Evolutionary conservation across 768 basidiomycete genomes (phyloP), one percentile per base, ranked within the genome.

Genomic region (Boletus sensibilis): DNA sequence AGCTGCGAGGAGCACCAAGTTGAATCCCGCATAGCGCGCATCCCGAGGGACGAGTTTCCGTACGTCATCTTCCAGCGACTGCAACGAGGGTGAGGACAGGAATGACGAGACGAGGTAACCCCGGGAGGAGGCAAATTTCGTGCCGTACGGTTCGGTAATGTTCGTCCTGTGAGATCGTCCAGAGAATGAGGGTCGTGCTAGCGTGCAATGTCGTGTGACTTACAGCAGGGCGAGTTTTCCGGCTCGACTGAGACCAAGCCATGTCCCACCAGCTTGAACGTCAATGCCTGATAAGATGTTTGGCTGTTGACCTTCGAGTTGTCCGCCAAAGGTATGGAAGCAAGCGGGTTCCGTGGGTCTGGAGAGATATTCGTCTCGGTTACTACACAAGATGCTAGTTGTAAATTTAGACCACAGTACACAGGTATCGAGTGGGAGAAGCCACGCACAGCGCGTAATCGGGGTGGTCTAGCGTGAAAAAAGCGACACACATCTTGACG

Each of bases 181-280:
- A 10, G 44, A 20, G 11, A 12, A 21, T 27, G 14, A 20, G 33
- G 29, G 23, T 29, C 12, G 11, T 25, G 37, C 34, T 5, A 16
- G 39, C 16, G n/a, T 20, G 16, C 8, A 16, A 33, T 25, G 9
- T 8, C 23, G 38, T 34, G 43, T 4, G 1, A 71, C 90, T 72
- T 71, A 92, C 91, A 92, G 66, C 50, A 93, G 68, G 13, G 88
- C 89, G 52, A 91, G 72, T 61, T 80, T 80, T 23, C 92, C 92
- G 56, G 78, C 59, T 57, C 80, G 79, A 66, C 71, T 83, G 54
- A 92, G 71, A 13, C 92, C 92, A 64, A 91, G 79, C 92, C 92
- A 94, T 35, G 90, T 88, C 42, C 92, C 92, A 39, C 90, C 90
- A 3, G 85, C 90, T 46, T 74, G 74, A 21, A 77, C 66, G 72